Evolutionary conservation across 371 early-diverging fungal genomes (phyloP), one percentile per base, ranked within the genome.

Genomic region (Rhizopus microsporus): DNA sequence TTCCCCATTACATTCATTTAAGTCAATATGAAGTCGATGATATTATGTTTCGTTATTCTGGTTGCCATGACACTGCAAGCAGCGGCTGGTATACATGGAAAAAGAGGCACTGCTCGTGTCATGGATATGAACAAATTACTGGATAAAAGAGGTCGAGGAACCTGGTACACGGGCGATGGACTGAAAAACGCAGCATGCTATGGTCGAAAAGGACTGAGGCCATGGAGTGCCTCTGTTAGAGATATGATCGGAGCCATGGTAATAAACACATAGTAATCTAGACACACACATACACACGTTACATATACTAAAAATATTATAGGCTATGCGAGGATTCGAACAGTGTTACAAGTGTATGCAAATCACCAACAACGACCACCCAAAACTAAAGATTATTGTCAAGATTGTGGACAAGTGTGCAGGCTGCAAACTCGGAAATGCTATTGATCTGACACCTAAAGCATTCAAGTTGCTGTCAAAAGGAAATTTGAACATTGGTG

Each of bases 191-290:
- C 72, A 52, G 72, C 72, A 42, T 72, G 72, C 43, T 72, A 60
- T 35, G 60, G 43, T 52, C 57, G 69, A 47, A 68, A 72, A 35
- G 66, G 66, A 9, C 57, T 69, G 31, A 51, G 51, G 31, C 56
- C 62, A 29, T 59, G 63, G 31, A 44, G 57, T 60, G 72, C 72
- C 12, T 30, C 51, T 10, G 29, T 56, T 3, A 35, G 51, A 29
- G 66, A 65, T 43, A 59, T 68, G 69, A 68, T 72, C 46, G 68
- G 72, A 35, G 72, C 72, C 15, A 68, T 72, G 72, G 69, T 63
- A 57, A 58, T 1, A 7, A 42, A n/a, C 12, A 7, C 16, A 31
- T 33, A 34, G 32, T 8, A 35, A 51, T 38, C 12, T 4, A 43
- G 12, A 43, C 7, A 43, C 44, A 15, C 16, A 38, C 13, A 38